Evolutionary conservation across 768 basidiomycete genomes (phyloP), one percentile per base, ranked within the genome.

Genomic region (Hortiboletus flavorubellus): DNA sequence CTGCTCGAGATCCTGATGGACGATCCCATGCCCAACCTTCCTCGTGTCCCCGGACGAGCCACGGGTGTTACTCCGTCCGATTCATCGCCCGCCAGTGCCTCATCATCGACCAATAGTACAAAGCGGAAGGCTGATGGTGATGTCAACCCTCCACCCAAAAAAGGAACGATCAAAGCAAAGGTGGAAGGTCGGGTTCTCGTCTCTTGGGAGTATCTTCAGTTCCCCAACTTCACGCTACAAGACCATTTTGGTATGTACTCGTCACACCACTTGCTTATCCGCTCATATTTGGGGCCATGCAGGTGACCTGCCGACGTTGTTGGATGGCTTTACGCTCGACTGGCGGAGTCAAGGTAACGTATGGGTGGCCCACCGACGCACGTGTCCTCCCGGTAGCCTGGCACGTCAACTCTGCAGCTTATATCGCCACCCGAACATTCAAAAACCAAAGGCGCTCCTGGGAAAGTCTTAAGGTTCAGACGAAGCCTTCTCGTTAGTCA

Each of bases 311-410:
- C 73, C 80, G 54, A 64, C 76, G 12, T 77, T 87, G 68, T 74
- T 90, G n/a, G 82, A 80, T 11, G 72, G 73, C 16, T 93, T 94
- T 66, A 75, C 79, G 38, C 81, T 92, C 9, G 93, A 95, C 70
- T 99, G 97, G 97, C 75, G 75, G 31, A 83, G 85, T 11, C 76
- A 85, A 43, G 93, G 95, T 4, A 87, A 75, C 46, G 89, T 97
- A 45, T 98, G 97, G 97, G 93, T 98, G 55, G 85, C 92, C 0
- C 97, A 86, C 78, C 84, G 96, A 14, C 83, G 93, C n/a, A 93
- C 94, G 0, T 99, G 97, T 68, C 75, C 82, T 18, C 92, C 93
- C 1, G 68, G 79, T 8, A 83, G 88, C 8, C 78, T 86, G 34
- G 93, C 96, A 1, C 85, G 97, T 4, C 85, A 88, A 23, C 79